Conservation (phyloP, 176 grass and related monocot species). For the Secale cereale region DNA sequence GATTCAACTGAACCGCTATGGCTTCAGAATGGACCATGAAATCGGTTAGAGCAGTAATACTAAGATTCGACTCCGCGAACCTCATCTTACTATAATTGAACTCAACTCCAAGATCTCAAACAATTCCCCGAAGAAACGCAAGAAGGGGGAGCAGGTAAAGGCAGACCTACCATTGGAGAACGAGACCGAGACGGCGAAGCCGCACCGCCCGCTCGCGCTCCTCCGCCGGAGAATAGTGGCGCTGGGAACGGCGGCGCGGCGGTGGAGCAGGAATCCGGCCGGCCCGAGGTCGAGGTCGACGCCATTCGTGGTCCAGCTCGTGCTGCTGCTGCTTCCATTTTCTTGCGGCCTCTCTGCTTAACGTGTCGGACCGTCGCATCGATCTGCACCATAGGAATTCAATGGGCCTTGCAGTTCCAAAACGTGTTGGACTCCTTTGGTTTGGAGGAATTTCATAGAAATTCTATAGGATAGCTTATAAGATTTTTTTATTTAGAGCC, state of each 20-base stretch:
- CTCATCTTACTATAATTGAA: not conserved
- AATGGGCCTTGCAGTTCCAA: not conserved
- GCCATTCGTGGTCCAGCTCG: not conserved
- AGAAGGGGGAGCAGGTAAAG: not conserved
- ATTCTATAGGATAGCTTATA: too few species aligned
- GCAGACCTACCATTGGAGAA: conserved; percentile 37
- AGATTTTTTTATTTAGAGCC: too few species aligned
- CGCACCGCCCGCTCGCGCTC: not conserved
- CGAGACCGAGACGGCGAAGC: conserved; percentile 14
- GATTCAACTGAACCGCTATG: not conserved
- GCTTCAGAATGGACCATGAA: not conserved
- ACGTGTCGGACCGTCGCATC: conserved; percentile 17
- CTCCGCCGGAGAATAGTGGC: not conserved
- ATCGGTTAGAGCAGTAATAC: not conserved
- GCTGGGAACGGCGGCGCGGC: not conserved
- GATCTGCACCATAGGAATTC: conserved; percentile 1
- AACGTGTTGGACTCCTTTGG: too few species aligned
- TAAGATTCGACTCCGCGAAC: not conserved
- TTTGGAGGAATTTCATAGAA: too few species aligned
- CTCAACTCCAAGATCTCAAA: not conserved
- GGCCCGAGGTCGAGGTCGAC: conserved; percentile 10
- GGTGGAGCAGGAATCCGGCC: not conserved
- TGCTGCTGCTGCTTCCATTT: not conserved
- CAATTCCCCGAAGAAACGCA: not conserved
- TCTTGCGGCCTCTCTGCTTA: not conserved